Percentiles rank a stretch among this genome's conserved stretches.
These are phyloP conservation scores for Myrica gale DNA, from an alignment of 306 rosid genomes.

Conservation along the genomic window DNA sequence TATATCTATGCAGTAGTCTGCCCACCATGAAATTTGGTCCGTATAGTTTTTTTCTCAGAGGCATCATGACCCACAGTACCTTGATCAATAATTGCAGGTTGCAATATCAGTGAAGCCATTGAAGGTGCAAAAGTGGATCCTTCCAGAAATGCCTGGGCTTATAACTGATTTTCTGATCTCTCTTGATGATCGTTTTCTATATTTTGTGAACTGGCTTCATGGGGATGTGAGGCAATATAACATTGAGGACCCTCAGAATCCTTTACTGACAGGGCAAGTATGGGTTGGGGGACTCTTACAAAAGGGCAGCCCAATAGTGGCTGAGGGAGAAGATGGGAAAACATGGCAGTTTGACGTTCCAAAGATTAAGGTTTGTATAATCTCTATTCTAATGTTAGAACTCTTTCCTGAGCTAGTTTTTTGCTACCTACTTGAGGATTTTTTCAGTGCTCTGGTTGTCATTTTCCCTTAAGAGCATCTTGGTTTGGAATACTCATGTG, in stretches of 20 bases:
- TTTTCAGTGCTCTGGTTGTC: neutral
- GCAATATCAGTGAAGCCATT: slow-evolving; percentile 63
- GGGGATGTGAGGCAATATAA: slow-evolving; percentile 91
- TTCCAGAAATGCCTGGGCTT: slow-evolving; percentile 96
- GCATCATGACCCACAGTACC: neutral
- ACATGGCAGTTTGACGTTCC: slow-evolving; percentile 78
- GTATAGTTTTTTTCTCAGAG: neutral
- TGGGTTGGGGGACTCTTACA: slow-evolving; percentile 87
- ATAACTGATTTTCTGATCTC: slow-evolving; percentile 85
- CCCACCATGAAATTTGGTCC: neutral
- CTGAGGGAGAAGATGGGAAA: slow-evolving; percentile 61
- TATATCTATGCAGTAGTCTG: neutral
- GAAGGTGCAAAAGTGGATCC: slow-evolving; percentile 92
- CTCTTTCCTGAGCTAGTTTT: neutral
- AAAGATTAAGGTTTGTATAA: slow-evolving; percentile 63
- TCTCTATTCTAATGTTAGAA: neutral
- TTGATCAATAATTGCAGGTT: slow-evolving; percentile 47
- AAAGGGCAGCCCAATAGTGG: slow-evolving; percentile 70
- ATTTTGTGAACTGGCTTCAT: slow-evolving; percentile 93
- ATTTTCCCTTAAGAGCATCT: neutral
- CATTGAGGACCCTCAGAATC: slow-evolving; percentile 71
- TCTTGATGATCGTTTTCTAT: slow-evolving; percentile 83
- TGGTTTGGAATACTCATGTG: neutral
- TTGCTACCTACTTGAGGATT: neutral
- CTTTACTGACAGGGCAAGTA: slow-evolving; percentile 69